Conservation (phyloP, 1,139 yeast genomes). For the Spathaspora sp. region DNA sequence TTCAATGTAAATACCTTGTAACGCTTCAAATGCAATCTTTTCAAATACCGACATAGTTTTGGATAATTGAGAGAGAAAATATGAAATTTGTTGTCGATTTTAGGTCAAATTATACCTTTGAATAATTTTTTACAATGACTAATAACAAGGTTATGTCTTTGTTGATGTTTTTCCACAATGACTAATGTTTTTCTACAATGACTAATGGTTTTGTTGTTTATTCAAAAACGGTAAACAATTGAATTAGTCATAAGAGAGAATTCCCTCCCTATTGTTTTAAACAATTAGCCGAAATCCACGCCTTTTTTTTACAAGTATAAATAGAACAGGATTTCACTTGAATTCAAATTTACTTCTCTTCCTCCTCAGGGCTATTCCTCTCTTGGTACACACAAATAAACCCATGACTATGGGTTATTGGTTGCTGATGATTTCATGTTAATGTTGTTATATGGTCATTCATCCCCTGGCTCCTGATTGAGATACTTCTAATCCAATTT, state of each 20-base stretch:
- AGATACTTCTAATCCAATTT: no score
- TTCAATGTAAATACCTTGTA: slow-evolving; percentile 2
- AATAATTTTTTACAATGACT: not conserved
- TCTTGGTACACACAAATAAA: not conserved
- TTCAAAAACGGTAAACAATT: not conserved
- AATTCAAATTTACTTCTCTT: no score
- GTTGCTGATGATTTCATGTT: not conserved
- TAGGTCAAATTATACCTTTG: no score
- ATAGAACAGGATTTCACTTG: no score
- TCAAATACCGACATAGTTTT: not conserved
- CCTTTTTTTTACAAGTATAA: no score
- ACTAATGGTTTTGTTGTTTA: not conserved
- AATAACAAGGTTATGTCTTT: not conserved
- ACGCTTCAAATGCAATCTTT: not conserved
- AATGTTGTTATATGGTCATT: not conserved
- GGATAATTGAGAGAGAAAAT: no score
- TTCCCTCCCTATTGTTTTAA: not conserved
- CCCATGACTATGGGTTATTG: not conserved
- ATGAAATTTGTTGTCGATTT: not conserved
- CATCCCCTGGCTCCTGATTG: slow-evolving; percentile 1
- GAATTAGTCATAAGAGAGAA: not conserved
- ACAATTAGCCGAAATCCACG: not conserved
- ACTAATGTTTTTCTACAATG: not conserved
- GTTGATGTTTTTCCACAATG: not conserved
- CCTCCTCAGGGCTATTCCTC: not conserved